Conservation (phyloP, 768 basidiomycete genomes). For the Hypholoma sublateritium region DNA sequence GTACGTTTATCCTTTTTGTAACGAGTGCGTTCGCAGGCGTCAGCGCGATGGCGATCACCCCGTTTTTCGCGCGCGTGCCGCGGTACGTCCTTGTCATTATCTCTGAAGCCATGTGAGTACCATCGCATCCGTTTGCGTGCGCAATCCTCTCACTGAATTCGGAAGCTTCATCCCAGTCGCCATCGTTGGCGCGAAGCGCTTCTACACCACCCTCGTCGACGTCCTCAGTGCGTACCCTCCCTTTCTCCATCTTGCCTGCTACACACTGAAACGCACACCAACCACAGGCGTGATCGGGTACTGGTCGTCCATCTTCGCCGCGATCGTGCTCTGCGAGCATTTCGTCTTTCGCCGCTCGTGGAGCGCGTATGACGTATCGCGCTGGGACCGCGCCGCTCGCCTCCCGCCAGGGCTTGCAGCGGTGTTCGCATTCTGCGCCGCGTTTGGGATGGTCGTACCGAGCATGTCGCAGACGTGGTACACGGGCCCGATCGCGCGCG, state of each 20-base stretch:
- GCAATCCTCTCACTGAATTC: no score
- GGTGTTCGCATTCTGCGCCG: conserved; percentile 44
- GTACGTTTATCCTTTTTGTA: not conserved
- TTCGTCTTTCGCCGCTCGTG: conserved; percentile 53
- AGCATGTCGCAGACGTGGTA: conserved; percentile 76
- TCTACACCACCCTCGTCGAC: conserved; percentile 63
- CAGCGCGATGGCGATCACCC: conserved; percentile 64
- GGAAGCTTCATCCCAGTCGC: conserved; percentile 63
- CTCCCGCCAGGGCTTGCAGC: conserved; percentile 70
- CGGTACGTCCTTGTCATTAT: conserved; percentile 68
- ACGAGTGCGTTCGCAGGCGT: conserved; percentile 32
- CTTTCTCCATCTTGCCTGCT: not conserved
- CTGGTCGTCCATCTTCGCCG: conserved; percentile 57
- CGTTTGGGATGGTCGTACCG: conserved; percentile 59
- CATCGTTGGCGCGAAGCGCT: conserved; percentile 67
- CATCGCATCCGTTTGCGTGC: not conserved
- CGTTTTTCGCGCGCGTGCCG: conserved; percentile 54
- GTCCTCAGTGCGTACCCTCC: conserved; percentile 53
- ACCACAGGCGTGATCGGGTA: conserved; percentile 48
- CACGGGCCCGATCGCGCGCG: conserved; percentile 62
- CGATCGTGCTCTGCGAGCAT: conserved; percentile 66
- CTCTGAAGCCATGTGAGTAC: conserved; percentile 62
- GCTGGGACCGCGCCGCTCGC: conserved; percentile 52
- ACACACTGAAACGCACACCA: not conserved
- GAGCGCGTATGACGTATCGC: conserved; percentile 47